Conservation (phyloP, 2,329 filamentous ascomycete genomes). For the Gaeumannomyces tritici region DNA sequence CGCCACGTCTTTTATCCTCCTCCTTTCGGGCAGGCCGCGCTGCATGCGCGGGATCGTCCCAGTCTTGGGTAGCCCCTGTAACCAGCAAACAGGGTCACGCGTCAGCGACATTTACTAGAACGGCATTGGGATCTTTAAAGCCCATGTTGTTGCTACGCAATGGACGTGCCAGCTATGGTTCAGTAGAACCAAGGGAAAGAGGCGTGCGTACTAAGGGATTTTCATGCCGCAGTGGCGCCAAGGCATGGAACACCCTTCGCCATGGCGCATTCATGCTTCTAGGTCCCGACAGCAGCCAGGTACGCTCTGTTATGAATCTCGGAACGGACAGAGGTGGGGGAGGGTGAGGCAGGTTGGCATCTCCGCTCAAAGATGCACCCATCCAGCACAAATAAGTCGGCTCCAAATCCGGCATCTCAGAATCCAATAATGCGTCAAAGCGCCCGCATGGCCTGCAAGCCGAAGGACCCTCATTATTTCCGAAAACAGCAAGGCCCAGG, state of each 20-base stretch:
- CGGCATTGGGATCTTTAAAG: no score
- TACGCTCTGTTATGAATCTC: neutral
- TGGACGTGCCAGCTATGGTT: neutral
- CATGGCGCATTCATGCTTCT: constrained; percentile 14
- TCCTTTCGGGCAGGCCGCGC: constrained; percentile 70
- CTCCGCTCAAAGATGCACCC: no score
- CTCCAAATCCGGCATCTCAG: neutral
- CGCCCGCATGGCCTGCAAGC: neutral
- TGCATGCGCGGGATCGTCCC: constrained; percentile 67
- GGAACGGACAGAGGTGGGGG: neutral
- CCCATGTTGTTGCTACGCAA: no score
- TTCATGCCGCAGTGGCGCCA: constrained; percentile 57
- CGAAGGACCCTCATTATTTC: neutral
- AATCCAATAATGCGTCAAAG: no score
- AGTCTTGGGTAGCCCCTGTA: constrained; percentile 73
- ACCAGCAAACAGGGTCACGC: neutral
- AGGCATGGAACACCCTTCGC: constrained; percentile 38
- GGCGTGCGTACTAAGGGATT: constrained; percentile 63
- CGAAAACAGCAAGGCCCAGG: no score
- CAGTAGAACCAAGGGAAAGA: neutral
- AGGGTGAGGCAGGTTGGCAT: neutral
- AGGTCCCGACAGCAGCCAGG: neutral
- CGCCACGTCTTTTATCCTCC: constrained; percentile 72
- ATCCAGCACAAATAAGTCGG: neutral
- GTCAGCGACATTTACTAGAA: neutral